Conservation (phyloP, 2,329 filamentous ascomycete species). For the Curvularia sp. region DNA sequence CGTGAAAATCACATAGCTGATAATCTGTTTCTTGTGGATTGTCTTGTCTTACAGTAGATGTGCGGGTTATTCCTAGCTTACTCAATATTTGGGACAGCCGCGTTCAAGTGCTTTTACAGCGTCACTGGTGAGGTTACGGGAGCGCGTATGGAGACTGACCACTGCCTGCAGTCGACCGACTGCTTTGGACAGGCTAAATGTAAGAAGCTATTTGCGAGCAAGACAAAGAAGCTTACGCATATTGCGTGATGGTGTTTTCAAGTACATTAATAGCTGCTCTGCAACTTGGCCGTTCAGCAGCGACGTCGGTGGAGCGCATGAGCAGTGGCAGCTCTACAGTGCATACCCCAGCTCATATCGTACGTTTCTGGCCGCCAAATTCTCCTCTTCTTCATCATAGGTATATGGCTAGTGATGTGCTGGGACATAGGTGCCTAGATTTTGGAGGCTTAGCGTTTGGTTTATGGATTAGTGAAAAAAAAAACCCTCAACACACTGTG, state of each 20-base stretch:
- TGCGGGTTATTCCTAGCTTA: no score
- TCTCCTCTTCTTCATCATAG: no score
- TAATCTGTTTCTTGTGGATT: no score
- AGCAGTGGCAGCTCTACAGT: background rate
- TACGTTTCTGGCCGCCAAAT: background rate
- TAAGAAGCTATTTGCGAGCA: background rate
- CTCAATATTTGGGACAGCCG: no score
- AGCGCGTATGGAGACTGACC: background rate
- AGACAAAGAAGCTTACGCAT: background rate
- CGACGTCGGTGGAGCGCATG: no score
- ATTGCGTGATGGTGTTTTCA: background rate
- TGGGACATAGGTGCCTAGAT: background rate
- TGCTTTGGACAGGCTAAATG: background rate
- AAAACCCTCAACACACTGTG: no score
- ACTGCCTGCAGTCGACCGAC: background rate
- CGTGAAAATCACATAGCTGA: no score
- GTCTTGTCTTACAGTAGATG: no score
- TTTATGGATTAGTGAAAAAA: no score
- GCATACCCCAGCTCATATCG: background rate
- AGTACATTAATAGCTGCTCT: background rate
- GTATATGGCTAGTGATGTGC: no score
- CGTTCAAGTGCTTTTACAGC: background rate
- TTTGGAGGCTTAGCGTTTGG: background rate
- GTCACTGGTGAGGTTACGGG: background rate
- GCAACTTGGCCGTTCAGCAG: background rate